Evolutionary conservation across 768 basidiomycete species (phyloP), one percentile per base, ranked within the genome.

Genomic region (Postia placenta): DNA sequence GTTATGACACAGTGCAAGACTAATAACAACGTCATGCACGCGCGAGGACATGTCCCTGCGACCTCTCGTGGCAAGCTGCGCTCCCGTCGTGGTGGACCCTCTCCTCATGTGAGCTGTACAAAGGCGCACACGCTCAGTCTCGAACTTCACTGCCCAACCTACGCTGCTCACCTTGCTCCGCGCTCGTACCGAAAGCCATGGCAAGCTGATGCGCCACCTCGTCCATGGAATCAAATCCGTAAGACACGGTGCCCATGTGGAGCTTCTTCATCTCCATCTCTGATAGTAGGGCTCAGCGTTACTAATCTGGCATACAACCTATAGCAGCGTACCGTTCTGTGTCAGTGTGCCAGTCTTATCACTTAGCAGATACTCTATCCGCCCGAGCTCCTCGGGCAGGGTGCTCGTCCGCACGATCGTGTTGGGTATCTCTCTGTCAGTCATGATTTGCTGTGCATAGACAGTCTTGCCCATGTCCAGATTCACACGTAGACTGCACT

Each of bases 261-360:
- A 99, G 72, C 64, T 96, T 99, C 74, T 87, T 93, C 87, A 98
- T 89, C 67, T 98, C 95, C 96, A 99, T 99, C 64, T 97, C 95
- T 97, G 65, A 27, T 33, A 47, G 25, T 19, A n/a, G n/a, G 14
- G 39, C 6, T 19, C 42, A 23, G 37, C n/a, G 12, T 37, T n/a
- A n/a, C n/a, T n/a, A n/a, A n/a, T n/a, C n/a, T n/a, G n/a, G n/a
- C n/a, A n/a, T n/a, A n/a, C n/a, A n/a, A n/a, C n/a, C n/a, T n/a
- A n/a, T n/a, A 7, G 11, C 11, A 14, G 61, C 78, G 23, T 52
- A 92, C 94, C 95, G 63, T 99, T 99, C 65, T 97, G 90, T 0
- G 96, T 99, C 54, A 98, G 67, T 6, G 96, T 99, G 0, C 96
- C 96, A 4, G 96, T 99, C 72, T 99, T 99, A 64, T 99, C 96